Evolutionary conservation across 306 rosid species (phyloP).

Genomic region (Rosa chinensis): DNA sequence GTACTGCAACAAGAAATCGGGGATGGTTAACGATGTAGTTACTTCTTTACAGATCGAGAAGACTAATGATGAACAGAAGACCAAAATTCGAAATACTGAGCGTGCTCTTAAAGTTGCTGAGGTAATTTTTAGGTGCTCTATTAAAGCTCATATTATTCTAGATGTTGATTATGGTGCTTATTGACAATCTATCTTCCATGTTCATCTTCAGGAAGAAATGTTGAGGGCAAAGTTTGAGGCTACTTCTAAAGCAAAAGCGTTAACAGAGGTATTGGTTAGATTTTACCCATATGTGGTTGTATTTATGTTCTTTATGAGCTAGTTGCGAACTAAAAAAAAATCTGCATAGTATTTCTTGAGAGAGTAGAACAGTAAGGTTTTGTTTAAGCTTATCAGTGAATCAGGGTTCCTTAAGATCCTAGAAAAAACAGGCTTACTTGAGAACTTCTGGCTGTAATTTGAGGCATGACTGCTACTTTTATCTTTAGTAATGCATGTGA

Average conservation of each 20-base stretch:
- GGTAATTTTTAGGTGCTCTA: slow-evolving; percentile 50
- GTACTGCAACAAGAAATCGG: slow-evolving; percentile 7
- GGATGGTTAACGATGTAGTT: slow-evolving; percentile 29
- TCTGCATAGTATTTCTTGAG: neutral
- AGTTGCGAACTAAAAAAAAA: neutral
- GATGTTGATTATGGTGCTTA: slow-evolving; percentile 35
- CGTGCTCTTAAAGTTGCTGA: slow-evolving; percentile 92
- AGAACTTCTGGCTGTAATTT: neutral
- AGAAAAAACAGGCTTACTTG: neutral
- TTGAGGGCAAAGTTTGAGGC: slow-evolving; percentile 81
- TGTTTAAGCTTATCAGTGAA: neutral
- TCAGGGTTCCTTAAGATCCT: neutral
- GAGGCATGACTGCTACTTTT: neutral
- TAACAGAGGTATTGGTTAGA: slow-evolving; percentile 56
- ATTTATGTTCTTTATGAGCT: neutral
- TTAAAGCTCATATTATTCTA: slow-evolving; percentile 19
- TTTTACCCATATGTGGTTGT: neutral
- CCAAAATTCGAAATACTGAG: slow-evolving; percentile 60
- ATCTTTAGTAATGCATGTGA: neutral
- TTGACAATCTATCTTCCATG: neutral
- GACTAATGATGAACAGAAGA: slow-evolving; percentile 70
- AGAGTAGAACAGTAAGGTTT: neutral
- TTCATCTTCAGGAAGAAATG: slow-evolving; percentile 75
- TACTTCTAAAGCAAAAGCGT: slow-evolving; percentile 54
- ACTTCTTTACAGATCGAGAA: slow-evolving; percentile 58